These are phyloP conservation scores for Panicum virgatum DNA, from an alignment of 202 grass and related monocot genomes.

Conservation along the genomic window DNA sequence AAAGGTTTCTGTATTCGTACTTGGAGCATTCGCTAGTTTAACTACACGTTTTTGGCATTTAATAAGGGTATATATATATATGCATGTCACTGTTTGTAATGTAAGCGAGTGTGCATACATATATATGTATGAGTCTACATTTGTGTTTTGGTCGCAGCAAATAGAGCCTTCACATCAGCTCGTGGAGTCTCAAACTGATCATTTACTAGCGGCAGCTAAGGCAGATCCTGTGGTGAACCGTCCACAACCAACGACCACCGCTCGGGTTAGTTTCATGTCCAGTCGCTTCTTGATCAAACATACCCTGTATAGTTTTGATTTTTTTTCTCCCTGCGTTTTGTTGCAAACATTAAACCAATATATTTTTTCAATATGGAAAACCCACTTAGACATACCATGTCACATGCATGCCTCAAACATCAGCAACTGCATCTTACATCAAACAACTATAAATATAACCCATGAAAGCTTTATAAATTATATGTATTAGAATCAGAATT, in stretches of 20 bases:
- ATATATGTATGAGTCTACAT: background rate
- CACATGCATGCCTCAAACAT: too few species aligned
- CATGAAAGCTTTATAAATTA: background rate
- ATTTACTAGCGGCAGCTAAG: background rate
- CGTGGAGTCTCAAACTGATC: background rate
- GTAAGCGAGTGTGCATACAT: background rate
- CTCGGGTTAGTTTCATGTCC: background rate
- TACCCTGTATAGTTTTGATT: background rate
- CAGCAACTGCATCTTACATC: background rate
- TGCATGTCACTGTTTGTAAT: too few species aligned
- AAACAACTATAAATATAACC: background rate
- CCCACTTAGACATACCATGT: background rate
- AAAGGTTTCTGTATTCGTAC: background rate
- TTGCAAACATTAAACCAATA: background rate
- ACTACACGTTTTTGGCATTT: background rate
- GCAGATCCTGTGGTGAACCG: background rate
- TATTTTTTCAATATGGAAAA: background rate
- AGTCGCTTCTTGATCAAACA: background rate
- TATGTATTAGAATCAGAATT: background rate
- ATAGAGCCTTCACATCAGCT: background rate
- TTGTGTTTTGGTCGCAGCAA: background rate
- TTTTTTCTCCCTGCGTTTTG: background rate
- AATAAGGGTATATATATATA: background rate
- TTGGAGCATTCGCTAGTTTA: background rate
- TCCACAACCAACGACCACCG: background rate